These are phyloP conservation scores for Arabidopsis hybrid DNA, from an alignment of 441 rosid genomes.

Conservation along the genomic window DNA sequence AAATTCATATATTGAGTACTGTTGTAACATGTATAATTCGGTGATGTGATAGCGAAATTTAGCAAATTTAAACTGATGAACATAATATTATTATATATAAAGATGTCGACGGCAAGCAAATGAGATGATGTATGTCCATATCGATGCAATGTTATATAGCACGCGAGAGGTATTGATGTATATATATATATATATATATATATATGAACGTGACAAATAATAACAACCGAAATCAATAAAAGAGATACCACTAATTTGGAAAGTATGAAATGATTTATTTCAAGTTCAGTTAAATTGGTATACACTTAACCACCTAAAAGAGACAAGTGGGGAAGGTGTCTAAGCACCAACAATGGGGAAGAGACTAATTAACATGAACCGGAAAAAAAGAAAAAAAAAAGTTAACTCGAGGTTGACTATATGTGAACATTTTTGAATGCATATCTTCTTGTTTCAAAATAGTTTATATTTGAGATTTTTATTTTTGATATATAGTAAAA, in stretches of 20 bases:
- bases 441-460: no score
- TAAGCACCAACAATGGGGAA: no score
- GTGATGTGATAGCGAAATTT: constrained; percentile 35
- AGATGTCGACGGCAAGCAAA: constrained; percentile 20
- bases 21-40: constrained; percentile 30
- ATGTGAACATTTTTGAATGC: no score
- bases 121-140: constrained; percentile 29
- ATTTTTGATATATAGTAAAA: not conserved
- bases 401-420: no score
- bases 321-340: no score
- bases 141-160: constrained; percentile 40
- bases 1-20: constrained; percentile 15
- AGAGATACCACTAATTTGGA: not conserved
- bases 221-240: constrained; percentile 4
- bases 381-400: no score
- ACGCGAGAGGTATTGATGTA: constrained; percentile 24
- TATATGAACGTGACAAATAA: constrained; percentile 25
- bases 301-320: not conserved
- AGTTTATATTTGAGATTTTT: no score
- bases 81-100: constrained; percentile 15
- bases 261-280: not conserved
- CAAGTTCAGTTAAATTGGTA: not conserved
- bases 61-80: not conserved
- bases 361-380: no score
- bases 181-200: not conserved